phyloP scores from a whole-genome alignment of 306 rosid genomes.

The Malus fusca region DNA sequence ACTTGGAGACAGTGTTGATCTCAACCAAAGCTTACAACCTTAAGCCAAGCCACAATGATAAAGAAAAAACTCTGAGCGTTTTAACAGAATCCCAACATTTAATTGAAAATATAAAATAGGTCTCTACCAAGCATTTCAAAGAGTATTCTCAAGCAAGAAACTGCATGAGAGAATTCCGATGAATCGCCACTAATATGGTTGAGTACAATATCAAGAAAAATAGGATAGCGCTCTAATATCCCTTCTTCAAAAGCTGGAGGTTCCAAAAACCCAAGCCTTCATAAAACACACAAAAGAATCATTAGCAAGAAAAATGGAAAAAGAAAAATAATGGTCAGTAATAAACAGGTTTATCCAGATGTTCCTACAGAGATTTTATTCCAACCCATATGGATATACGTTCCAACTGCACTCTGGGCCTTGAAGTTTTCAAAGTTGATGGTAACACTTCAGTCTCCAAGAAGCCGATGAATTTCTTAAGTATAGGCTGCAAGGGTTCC shows the following conservation, averaged over 20 bases:
- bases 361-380: constrained; percentile 78
- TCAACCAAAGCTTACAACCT: constrained; percentile 98
- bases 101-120: constrained; percentile 15
- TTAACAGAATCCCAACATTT: background rate
- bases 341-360: constrained; percentile 21
- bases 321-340: background rate
- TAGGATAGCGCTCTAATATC: constrained; percentile 85
- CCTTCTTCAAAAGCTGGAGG: constrained; percentile 97
- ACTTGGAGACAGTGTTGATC: constrained; percentile 84
- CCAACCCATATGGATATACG: constrained; percentile 86
- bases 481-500: constrained; percentile 93
- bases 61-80: constrained; percentile 22
- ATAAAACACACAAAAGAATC: constrained; percentile 18
- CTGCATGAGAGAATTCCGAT: constrained; percentile 79
- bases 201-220: constrained; percentile 86
- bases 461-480: constrained; percentile 67
- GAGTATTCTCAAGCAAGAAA: constrained; percentile 79
- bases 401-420: constrained; percentile 62
- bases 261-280: constrained; percentile 91
- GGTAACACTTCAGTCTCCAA: constrained; percentile 69
- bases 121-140: constrained; percentile 84
- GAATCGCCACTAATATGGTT: constrained; percentile 87
- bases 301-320: constrained; percentile 14
- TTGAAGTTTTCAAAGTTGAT: constrained; percentile 38
- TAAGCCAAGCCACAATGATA: constrained; percentile 23